Evolutionary conservation across 2,329 filamentous ascomycete genomes (phyloP).

Genomic region (Lasiodiplodia theobromae): DNA sequence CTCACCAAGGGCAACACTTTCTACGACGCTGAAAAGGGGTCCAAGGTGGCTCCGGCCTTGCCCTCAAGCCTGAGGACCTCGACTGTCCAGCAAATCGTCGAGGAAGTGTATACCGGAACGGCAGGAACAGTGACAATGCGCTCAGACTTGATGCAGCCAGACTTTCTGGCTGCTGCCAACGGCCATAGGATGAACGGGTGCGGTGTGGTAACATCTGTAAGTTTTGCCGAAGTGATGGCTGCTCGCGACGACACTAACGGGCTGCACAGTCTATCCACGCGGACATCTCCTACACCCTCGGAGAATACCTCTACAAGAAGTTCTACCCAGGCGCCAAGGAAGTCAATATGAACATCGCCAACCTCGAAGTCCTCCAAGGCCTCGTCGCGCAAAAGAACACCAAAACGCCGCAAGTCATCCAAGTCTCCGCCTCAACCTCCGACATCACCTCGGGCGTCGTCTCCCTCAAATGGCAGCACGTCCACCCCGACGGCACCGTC

Average conservation of each 20-base stretch:
- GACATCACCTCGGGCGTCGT: constrained; percentile 39
- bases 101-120: constrained; percentile 35
- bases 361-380: constrained; percentile 46
- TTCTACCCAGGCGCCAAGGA: constrained; percentile 29
- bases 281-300: constrained; percentile 45
- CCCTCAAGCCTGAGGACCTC: constrained; percentile 40
- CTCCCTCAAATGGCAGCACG: constrained; percentile 41
- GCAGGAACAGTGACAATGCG: constrained; percentile 34
- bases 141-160: constrained; percentile 51
- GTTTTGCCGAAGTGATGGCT: constrained; percentile 32
- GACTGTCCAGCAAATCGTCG: constrained; percentile 47
- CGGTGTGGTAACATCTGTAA: constrained; percentile 55
- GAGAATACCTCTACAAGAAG: constrained; percentile 37
- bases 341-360: constrained; percentile 47
- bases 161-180: constrained; percentile 47
- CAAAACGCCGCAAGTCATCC: background rate
- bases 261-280: constrained; percentile 38
- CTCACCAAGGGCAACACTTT: constrained; percentile 37
- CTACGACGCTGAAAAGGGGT: constrained; percentile 26
- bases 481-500: constrained; percentile 48
- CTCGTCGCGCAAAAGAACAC: background rate
- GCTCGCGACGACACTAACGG: background rate
- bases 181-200: constrained; percentile 55
- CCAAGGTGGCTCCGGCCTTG: background rate
- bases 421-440: background rate